phyloP scores from a whole-genome alignment of 768 basidiomycete genomes.

The Rhizopogon salebrosus region DNA sequence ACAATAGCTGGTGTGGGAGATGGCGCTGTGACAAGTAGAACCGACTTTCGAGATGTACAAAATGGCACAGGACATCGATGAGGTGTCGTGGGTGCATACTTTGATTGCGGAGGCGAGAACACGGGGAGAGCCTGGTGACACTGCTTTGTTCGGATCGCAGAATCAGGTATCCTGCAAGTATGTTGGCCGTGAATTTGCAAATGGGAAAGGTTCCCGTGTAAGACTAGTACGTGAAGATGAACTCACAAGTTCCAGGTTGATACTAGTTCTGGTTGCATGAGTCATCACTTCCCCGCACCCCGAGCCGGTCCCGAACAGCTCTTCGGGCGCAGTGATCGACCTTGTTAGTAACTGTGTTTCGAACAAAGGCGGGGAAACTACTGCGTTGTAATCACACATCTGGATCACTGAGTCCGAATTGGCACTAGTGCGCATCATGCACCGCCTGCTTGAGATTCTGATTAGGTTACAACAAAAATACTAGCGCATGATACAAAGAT shows the following conservation, averaged over 20 bases:
- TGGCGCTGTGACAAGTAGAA: constrained; percentile 68
- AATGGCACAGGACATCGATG: constrained; percentile 61
- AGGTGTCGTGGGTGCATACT: constrained; percentile 68
- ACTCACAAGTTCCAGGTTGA: constrained; percentile 67
- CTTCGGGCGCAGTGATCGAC: too few relatives aligned
- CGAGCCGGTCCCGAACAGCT: too few relatives aligned
- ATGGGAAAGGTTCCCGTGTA: constrained; percentile 68
- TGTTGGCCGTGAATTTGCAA: constrained; percentile 59
- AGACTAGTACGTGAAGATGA: constrained; percentile 71
- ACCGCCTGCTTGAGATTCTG: too few relatives aligned
- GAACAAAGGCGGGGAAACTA: too few relatives aligned
- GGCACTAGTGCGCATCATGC: too few relatives aligned
- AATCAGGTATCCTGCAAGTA: constrained; percentile 71
- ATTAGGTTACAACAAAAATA: too few relatives aligned
- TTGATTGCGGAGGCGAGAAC: constrained; percentile 79
- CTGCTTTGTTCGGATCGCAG: constrained; percentile 62
- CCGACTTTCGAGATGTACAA: constrained; percentile 95
- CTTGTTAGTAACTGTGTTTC: too few relatives aligned
- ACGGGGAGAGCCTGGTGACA: constrained; percentile 41
- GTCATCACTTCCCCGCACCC: too few relatives aligned
- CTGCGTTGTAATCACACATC: too few relatives aligned
- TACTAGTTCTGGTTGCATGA: too few relatives aligned
- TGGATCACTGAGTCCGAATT: too few relatives aligned
- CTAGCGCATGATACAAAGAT: too few relatives aligned
- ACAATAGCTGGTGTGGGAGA: constrained; percentile 71